Percentiles rank a stretch among this genome's conserved stretches.
These are phyloP conservation scores for Cochlearia excelsa DNA, from an alignment of 345 rosid species.

Conservation along the genomic window DNA sequence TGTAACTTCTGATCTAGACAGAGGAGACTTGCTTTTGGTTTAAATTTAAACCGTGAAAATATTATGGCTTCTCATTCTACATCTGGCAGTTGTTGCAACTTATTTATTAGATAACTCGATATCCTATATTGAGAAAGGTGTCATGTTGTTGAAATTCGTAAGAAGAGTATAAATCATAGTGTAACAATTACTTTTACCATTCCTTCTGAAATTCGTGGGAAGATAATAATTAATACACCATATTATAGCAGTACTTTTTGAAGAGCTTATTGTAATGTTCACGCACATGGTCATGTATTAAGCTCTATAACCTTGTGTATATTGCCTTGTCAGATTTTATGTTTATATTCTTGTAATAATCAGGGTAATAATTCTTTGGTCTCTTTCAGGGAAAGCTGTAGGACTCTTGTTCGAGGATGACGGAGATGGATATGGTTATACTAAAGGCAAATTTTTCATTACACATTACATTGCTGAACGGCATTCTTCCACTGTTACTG, in stretches of 20 bases:
- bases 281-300: slow-evolving; percentile 2
- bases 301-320: not conserved
- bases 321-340: slow-evolving; percentile 17
- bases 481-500: slow-evolving; percentile 54
- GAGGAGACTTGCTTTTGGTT: not conserved
- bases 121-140: not conserved
- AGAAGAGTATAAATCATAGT: not conserved
- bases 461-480: slow-evolving; percentile 65
- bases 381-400: slow-evolving; percentile 56
- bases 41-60: not conserved
- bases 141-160: not conserved
- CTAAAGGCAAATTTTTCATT: slow-evolving; percentile 56
- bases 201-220: too few relatives aligned
- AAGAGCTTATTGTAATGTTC: too few relatives aligned
- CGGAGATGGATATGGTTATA: slow-evolving; percentile 86
- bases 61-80: not conserved
- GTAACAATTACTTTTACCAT: not conserved
- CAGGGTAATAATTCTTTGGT: slow-evolving; percentile 8
- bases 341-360: not conserved
- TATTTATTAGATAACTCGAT: too few relatives aligned
- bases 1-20: slow-evolving; percentile 21
- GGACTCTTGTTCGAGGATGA: slow-evolving; percentile 82
- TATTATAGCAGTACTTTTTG: too few relatives aligned
- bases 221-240: too few relatives aligned
- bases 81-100: not conserved